phyloP scores from a whole-genome alignment of 192 early-diverging fungal genomes.

The Entomortierella lignicola region DNA sequence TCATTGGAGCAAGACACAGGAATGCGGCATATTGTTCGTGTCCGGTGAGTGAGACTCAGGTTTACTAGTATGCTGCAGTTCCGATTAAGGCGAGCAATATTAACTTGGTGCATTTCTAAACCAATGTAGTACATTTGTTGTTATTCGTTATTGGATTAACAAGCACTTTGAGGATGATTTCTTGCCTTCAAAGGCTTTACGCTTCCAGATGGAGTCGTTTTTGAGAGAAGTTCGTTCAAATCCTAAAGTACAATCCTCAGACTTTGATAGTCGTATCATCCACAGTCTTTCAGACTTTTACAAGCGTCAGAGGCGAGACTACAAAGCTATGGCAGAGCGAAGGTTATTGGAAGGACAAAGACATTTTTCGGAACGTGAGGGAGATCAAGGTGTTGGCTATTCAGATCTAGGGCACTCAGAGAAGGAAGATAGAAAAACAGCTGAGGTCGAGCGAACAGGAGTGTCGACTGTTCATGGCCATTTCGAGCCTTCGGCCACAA shows the following conservation, averaged over 20 bases:
- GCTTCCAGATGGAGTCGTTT: slow-evolving; percentile 62
- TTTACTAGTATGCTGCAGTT: too few species aligned
- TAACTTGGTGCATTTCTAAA: neutral
- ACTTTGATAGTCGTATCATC: slow-evolving; percentile 60
- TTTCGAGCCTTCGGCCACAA: neutral
- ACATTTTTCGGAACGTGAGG: neutral
- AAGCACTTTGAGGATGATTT: slow-evolving; percentile 66
- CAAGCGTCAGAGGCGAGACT: slow-evolving; percentile 54
- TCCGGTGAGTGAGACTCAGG: slow-evolving; percentile 44
- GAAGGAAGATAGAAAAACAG: neutral
- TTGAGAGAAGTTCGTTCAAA: slow-evolving; percentile 55
- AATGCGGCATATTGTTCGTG: slow-evolving; percentile 55
- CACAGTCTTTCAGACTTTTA: slow-evolving; percentile 56
- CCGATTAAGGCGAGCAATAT: too few species aligned
- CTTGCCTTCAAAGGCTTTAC: slow-evolving; percentile 54
- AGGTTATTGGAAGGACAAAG: slow-evolving; percentile 2
- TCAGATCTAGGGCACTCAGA: neutral
- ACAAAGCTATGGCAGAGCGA: slow-evolving; percentile 23
- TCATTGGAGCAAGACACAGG: slow-evolving; percentile 58
- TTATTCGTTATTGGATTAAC: slow-evolving; percentile 65
- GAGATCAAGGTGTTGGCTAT: neutral
- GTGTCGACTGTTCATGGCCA: slow-evolving; percentile 4
- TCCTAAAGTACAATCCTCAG: slow-evolving; percentile 49
- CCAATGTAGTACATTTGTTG: slow-evolving; percentile 60
- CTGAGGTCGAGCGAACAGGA: slow-evolving; percentile 13